Evolutionary conservation across 257 asterid species (phyloP).

Genomic region (Solanum virginianum): DNA sequence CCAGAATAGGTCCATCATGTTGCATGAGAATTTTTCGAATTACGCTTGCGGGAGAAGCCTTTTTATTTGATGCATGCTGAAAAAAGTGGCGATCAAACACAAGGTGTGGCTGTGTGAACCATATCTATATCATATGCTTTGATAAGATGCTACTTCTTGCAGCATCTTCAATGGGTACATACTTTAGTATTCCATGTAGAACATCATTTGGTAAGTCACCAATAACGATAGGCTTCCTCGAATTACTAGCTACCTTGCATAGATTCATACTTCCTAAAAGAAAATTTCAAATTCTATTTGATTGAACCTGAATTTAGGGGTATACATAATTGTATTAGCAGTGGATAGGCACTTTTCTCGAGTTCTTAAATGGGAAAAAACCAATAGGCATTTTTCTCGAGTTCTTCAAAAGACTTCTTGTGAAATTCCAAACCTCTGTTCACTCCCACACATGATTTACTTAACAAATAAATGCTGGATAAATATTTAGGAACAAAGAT

Average conservation of each 20-base stretch:
- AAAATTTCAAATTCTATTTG: too few species aligned
- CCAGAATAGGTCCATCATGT: neutral
- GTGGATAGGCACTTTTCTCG: too few species aligned
- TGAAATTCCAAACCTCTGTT: too few species aligned
- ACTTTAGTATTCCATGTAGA: neutral
- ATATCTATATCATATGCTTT: neutral
- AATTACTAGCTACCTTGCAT: too few species aligned
- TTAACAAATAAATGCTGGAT: too few species aligned
- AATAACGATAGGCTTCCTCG: too few species aligned
- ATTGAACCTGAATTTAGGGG: too few species aligned
- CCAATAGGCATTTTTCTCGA: neutral
- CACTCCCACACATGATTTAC: neutral
- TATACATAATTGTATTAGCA: too few species aligned
- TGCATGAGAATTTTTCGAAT: neutral
- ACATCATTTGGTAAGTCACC: neutral
- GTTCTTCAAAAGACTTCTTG: neutral
- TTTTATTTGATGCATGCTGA: neutral
- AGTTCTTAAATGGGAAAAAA: too few species aligned
- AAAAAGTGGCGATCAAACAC: neutral
- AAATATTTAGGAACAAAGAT: neutral
- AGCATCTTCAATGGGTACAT: neutral
- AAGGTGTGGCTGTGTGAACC: neutral
- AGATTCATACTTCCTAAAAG: too few species aligned
- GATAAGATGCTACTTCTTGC: neutral
- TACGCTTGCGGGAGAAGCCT: neutral